Conservation (phyloP, 352 stramenopile species). For the Detonula confervacea region DNA sequence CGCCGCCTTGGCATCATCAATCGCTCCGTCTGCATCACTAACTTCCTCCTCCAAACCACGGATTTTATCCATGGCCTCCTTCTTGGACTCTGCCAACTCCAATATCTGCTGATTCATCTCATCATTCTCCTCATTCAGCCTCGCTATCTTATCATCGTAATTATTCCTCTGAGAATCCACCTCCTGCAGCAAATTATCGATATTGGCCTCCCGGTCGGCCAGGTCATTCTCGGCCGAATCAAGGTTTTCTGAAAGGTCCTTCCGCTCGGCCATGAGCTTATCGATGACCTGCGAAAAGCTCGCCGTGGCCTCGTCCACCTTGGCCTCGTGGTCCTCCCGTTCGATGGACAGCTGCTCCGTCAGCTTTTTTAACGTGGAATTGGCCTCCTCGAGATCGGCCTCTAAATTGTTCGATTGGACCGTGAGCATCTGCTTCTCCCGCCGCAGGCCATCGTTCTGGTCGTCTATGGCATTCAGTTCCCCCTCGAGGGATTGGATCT, state of each 20-base stretch:
- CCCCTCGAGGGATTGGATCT: conserved; percentile 48
- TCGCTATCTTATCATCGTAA: conserved; percentile 39
- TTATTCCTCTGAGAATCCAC: conserved; percentile 25
- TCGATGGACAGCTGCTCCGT: conserved; percentile 52
- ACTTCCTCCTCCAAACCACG: conserved; percentile 58
- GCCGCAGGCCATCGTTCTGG: conserved; percentile 39
- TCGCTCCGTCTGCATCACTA: conserved; percentile 55
- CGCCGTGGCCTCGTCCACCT: conserved; percentile 48
- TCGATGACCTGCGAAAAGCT: conserved; percentile 51
- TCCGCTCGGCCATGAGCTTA: conserved; percentile 50
- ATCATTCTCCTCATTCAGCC: conserved; percentile 45
- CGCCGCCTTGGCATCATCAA: conserved; percentile 56
- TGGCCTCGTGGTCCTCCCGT: conserved; percentile 52
- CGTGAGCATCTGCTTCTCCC: conserved; percentile 45
- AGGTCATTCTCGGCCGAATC: conserved; percentile 45
- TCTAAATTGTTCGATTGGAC: conserved; percentile 44
- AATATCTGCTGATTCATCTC: conserved; percentile 46
- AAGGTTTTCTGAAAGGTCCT: conserved; percentile 42
- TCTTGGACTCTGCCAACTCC: conserved; percentile 36
- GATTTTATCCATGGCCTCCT: conserved; percentile 64
- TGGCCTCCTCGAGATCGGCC: conserved; percentile 44
- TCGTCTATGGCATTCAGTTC: conserved; percentile 54
- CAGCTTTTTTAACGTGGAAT: conserved; percentile 41
- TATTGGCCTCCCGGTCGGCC: conserved; percentile 29
- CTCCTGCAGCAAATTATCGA: conserved; percentile 42